A percentile compares a stretch with the other conserved stretches of the same genome.
Conservation (phyloP, 2,329 filamentous ascomycete species). For the Pyricularia grisea region DNA sequence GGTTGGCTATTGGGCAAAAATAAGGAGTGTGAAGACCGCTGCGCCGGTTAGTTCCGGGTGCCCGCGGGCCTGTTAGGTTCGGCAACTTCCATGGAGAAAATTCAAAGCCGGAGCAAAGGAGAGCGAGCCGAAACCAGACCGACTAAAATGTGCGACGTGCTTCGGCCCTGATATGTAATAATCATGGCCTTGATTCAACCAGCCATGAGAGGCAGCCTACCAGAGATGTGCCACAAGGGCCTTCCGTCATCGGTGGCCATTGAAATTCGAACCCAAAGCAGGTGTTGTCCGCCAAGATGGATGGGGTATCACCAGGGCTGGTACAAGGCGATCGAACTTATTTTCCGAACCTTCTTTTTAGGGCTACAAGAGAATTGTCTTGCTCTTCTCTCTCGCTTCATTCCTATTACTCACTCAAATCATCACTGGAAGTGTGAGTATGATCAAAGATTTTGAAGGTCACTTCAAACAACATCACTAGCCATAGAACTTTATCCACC, state of each 20-base stretch:
- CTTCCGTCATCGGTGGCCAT: not conserved
- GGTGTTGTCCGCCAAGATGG: not conserved
- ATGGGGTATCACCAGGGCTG: not conserved
- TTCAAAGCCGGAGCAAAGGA: not conserved
- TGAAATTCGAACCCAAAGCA: not conserved
- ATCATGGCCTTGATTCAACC: not conserved
- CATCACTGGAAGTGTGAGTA: not conserved
- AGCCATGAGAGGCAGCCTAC: not conserved
- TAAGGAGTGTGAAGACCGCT: not conserved
- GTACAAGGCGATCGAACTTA: not conserved
- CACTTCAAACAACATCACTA: not conserved
- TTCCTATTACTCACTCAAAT: not conserved
- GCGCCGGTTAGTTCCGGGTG: not conserved
- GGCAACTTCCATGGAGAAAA: not conserved
- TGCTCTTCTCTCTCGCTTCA: not conserved
- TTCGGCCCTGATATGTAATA: not conserved
- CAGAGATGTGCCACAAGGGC: not conserved
- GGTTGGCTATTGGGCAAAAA: not conserved
- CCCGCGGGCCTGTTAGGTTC: not conserved
- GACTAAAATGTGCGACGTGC: not conserved
- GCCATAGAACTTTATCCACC: not conserved
- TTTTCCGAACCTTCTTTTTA: not conserved
- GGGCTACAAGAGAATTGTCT: not conserved
- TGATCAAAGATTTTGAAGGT: not conserved
- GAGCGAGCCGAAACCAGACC: not conserved